phyloP scores from a whole-genome alignment of 306 rosid species.

The Ormosia emarginata region DNA sequence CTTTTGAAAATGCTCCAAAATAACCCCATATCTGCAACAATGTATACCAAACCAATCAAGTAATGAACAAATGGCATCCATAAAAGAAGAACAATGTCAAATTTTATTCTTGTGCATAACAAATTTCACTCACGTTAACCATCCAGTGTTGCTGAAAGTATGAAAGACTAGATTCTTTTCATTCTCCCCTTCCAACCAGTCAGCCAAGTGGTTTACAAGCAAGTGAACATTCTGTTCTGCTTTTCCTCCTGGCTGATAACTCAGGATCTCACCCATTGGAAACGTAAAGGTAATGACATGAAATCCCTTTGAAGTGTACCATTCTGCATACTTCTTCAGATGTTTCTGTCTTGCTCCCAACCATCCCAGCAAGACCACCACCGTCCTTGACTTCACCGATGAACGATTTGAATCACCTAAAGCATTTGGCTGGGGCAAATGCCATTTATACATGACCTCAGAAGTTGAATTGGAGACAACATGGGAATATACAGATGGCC shows the following conservation, averaged over 20 bases:
- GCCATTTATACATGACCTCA: conserved; percentile 85
- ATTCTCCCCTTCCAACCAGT: conserved; percentile 87
- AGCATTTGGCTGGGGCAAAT: conserved; percentile 69
- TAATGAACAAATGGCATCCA: neutral
- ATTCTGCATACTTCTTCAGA: conserved; percentile 81
- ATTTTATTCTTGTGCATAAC: neutral
- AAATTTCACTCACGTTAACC: conserved; percentile 73
- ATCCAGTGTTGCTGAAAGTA: conserved; percentile 98
- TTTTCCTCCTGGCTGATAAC: conserved; percentile 78
- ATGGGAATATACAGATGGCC: conserved; percentile 26
- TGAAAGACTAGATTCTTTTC: conserved; percentile 86
- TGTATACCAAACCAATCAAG: conserved; percentile 10
- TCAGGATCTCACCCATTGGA: conserved; percentile 81
- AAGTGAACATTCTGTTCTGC: conserved; percentile 69
- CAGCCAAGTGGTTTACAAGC: conserved; percentile 85
- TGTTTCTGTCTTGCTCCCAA: conserved; percentile 97
- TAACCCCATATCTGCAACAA: conserved; percentile 73
- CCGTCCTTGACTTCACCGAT: conserved; percentile 61
- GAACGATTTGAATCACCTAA: conserved; percentile 47
- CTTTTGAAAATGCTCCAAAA: conserved; percentile 68
- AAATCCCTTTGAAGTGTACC: conserved; percentile 90
- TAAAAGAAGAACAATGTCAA: neutral
- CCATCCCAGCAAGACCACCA: conserved; percentile 96
- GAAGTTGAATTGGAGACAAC: conserved; percentile 34
- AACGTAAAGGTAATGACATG: conserved; percentile 88